Base-by-base conservation (phyloP, 768 basidiomycete species). In the Vararia minispora region DNA sequence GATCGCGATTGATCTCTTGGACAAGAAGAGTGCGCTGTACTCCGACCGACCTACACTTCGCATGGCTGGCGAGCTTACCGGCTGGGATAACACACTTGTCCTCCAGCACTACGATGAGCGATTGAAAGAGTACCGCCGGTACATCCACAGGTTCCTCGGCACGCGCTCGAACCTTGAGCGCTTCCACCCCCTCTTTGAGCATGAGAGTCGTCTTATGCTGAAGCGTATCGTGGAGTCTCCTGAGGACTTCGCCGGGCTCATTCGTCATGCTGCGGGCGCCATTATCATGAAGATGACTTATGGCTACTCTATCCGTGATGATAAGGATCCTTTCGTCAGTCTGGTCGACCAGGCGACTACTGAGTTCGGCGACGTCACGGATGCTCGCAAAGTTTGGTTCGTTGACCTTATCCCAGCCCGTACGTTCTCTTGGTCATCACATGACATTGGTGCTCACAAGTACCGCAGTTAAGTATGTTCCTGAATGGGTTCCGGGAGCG, bases 401-500 rank as follows among this genome's bases (percentile, higher is more conserved):
- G 48, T 55, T 17, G 57, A 58, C 39, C 46, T 48, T 25, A 32
- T 51, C 21, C 52, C 52, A 5, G 29, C 35, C 18, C 30, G 52
- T 53, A 24, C 22, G 52, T 51, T 18, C 18, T 25, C 13, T 23
- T 13, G 16, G 21, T 20, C 13, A 13, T 22, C 13, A 23, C 6
- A 12, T 11, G 16, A 5, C n/a, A 31, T 37, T 18, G 9, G 33
- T 13, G 16, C 4, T 10, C 16, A 23, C 11, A 28, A 13, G 14
- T 25, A n/a, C 20, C 18, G 14, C 30, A 58, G 57, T 60, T 11
- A 39, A 28, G 21, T 45, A 48, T 39, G 31, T 57, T 1, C 62
- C 61, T 3, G 31, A 26, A 8, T 60, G 61, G 59, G 42, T 63
- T 14, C 61, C 62, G 0, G 59, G 58, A 2, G 47, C 58, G 0